Evolutionary conservation across 2,329 filamentous ascomycete genomes (phyloP).

Genomic region (Ascochyta lentis): DNA sequence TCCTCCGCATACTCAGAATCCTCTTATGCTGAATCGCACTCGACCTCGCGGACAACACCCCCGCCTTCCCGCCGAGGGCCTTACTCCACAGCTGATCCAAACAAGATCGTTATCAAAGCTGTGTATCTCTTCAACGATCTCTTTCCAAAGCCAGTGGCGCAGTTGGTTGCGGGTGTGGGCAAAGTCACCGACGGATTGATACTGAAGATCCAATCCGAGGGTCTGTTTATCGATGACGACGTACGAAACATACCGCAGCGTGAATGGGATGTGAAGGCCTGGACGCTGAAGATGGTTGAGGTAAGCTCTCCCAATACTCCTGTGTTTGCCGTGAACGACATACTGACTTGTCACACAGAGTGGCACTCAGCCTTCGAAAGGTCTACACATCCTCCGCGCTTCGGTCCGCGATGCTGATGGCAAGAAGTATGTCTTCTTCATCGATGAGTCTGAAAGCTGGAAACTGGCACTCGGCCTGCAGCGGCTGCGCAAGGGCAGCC

Average conservation of each 20-base stretch:
- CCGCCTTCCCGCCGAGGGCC: constrained; percentile 78
- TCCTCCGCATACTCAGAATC: constrained; percentile 75
- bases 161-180: constrained; percentile 83
- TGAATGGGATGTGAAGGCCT: constrained; percentile 98
- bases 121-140: constrained; percentile 93
- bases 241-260: constrained; percentile 88
- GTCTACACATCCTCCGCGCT: constrained; percentile 62
- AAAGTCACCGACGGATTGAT: constrained; percentile 91
- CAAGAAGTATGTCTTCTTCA: constrained; percentile 67
- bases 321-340: constrained; percentile 1
- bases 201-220: constrained; percentile 89
- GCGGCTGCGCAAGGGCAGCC: constrained; percentile 61
- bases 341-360: constrained; percentile 41
- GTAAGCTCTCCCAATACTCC: constrained; percentile 25
- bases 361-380: constrained; percentile 54
- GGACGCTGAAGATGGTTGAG: constrained; percentile 93
- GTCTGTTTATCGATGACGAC: constrained; percentile 96
- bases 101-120: constrained; percentile 94
- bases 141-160: constrained; percentile 87
- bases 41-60: constrained; percentile 82
- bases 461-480: constrained; percentile 67
- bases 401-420: constrained; percentile 65
- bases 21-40: constrained; percentile 84
- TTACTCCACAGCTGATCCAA: constrained; percentile 87
- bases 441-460: constrained; percentile 66